A percentile compares a stretch with the other conserved stretches of the same genome.
Conservation (phyloP, 2,329 filamentous ascomycete species). For the Zymoseptoria tritici region DNA sequence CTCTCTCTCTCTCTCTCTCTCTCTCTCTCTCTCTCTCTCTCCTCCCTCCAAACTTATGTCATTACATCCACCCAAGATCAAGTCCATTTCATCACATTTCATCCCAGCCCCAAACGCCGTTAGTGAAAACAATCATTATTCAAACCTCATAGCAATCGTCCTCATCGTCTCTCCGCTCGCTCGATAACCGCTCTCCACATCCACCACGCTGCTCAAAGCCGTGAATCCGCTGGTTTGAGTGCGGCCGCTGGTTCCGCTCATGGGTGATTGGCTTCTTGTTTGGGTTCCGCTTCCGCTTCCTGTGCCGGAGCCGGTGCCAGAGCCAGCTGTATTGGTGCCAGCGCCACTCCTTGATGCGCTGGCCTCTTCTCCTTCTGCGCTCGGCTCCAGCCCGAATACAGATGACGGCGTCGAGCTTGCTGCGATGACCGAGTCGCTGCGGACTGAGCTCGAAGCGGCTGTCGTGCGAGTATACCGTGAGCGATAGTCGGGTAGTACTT, state of each 20-base stretch:
- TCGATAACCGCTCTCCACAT: conserved; percentile 30
- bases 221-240: conserved; percentile 24
- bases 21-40: neutral
- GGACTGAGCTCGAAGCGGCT: conserved; percentile 23
- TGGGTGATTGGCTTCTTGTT: conserved; percentile 5
- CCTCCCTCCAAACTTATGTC: no score
- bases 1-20: neutral
- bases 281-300: conserved; percentile 10
- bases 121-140: neutral
- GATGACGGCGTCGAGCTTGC: conserved; percentile 1
- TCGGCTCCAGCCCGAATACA: conserved; percentile 5
- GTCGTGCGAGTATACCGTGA: conserved; percentile 29
- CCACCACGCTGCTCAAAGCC: conserved; percentile 36
- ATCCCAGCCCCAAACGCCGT: neutral
- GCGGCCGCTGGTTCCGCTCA: conserved; percentile 14
- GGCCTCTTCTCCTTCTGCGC: neutral
- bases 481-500: conserved; percentile 39
- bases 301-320: conserved; percentile 1
- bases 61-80: neutral
- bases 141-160: conserved; percentile 9
- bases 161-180: conserved; percentile 34
- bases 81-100: neutral
- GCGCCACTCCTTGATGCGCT: neutral
- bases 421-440: conserved; percentile 7
- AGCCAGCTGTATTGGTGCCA: neutral